phyloP scores from a whole-genome alignment of 2,329 filamentous ascomycete species.

The Tolypocladium ovalisporum region DNA sequence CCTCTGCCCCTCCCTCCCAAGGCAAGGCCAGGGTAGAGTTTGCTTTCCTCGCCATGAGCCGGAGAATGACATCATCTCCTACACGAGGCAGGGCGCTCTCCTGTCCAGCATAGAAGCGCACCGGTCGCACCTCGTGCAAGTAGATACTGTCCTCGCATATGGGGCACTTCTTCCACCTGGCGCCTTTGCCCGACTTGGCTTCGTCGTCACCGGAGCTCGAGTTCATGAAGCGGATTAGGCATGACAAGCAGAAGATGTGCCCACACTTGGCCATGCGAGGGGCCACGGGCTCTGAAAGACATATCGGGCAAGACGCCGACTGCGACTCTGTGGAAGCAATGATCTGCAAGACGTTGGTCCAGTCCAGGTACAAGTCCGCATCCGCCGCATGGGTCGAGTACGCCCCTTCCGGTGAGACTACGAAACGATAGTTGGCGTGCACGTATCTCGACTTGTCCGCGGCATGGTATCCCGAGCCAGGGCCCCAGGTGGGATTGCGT shows the following conservation, averaged over 20 bases:
- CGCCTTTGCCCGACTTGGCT: slow-evolving; percentile 52
- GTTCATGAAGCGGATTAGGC: slow-evolving; percentile 92
- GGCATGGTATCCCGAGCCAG: slow-evolving; percentile 81
- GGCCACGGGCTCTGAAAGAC: slow-evolving; percentile 82
- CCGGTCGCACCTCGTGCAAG: slow-evolving; percentile 77
- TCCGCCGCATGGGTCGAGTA: slow-evolving; percentile 76
- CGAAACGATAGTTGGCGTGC: slow-evolving; percentile 95
- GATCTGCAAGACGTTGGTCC: slow-evolving; percentile 83
- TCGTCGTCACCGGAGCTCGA: slow-evolving; percentile 65
- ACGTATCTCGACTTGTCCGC: slow-evolving; percentile 84
- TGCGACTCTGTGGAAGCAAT: slow-evolving; percentile 86
- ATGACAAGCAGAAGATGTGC: slow-evolving; percentile 92
- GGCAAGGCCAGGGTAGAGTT: slow-evolving; percentile 81
- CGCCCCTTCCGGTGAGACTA: slow-evolving; percentile 71
- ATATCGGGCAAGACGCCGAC: slow-evolving; percentile 83
- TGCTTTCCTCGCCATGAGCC: slow-evolving; percentile 71
- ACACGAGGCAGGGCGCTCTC: slow-evolving; percentile 70
- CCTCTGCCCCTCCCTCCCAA: slow-evolving; percentile 63
- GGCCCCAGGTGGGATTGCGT: slow-evolving; percentile 69
- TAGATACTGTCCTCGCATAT: slow-evolving; percentile 94
- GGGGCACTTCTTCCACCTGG: slow-evolving; percentile 88
- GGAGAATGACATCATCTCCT: slow-evolving; percentile 80
- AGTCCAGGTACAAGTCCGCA: slow-evolving; percentile 82
- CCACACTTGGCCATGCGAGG: slow-evolving; percentile 96
- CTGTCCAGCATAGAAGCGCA: slow-evolving; percentile 84